Conservation (phyloP, 345 rosid species). For the Populus davidiana region DNA sequence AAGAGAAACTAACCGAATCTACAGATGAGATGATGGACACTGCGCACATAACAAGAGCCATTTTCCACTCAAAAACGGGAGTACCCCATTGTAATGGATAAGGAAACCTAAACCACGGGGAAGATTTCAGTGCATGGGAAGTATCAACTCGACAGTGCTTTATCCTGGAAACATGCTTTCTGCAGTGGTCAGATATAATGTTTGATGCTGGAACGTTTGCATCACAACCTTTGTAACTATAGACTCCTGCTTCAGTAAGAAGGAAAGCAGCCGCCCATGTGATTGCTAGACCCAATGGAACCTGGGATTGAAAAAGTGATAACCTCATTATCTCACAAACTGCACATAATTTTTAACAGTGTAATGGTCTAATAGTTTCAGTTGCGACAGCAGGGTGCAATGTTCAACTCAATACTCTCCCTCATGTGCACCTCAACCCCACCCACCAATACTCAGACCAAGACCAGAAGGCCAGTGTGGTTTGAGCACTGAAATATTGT, state of each 20-base stretch:
- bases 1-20: conserved; percentile 70
- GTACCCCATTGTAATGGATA: conserved; percentile 98
- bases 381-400: not conserved
- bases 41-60: conserved; percentile 89
- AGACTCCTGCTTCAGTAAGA: conserved; percentile 80
- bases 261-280: conserved; percentile 92
- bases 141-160: conserved; percentile 85
- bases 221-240: conserved; percentile 82
- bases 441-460: not conserved
- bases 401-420: not conserved
- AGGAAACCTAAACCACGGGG: conserved; percentile 98
- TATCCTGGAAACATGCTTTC: conserved; percentile 76
- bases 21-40: conserved; percentile 78
- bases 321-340: conserved; percentile 1
- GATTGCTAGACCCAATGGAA: conserved; percentile 90
- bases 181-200: conserved; percentile 77
- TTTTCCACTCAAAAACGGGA: conserved; percentile 84
- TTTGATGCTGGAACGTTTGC: conserved; percentile 69
- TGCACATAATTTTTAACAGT: not conserved
- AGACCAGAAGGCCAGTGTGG: not conserved
- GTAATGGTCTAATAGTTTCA: not conserved
- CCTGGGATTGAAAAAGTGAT: conserved; percentile 42
- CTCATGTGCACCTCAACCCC: not conserved
- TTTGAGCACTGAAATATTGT: not conserved
- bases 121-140: conserved; percentile 71